Base-by-base conservation (phyloP, 306 rosid species). In the Pyrus betulifolia region DNA sequence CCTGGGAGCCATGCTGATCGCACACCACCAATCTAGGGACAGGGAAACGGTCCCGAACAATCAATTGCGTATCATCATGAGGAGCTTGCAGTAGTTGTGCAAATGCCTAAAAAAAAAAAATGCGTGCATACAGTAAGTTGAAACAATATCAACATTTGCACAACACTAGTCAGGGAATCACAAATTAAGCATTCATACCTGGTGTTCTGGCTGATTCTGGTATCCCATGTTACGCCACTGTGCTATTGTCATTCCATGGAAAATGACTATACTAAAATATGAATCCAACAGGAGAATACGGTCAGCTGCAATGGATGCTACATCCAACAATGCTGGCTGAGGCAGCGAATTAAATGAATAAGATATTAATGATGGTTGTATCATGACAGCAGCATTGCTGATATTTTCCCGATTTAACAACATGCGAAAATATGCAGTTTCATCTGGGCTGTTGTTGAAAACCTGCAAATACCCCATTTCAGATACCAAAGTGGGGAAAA, bases 1-100 rank as follows among this genome's bases (percentile, higher is more conserved):
- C 99, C 99, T 95, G 99, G 70, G 99, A 95, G 76, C 99, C 99
- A 80, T 92, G 99, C 75, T 95, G 99, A 77, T 95, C 99, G 23
- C 99, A 95, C 68, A 95, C 96, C 63, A 95, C 99, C 91, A 95
- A 71, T 74, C 99, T 89, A 74, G 99, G 99, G 38, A 89, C 97
- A 74, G 99, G 99, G 78, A 95, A 95, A 63, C 97, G 93, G 27
- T 89, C 97, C 71, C 81, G 78, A 67, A 83, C 82, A 74, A 95
- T 80, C 44, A 85, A 54, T 74, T 91, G 85, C 51, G 99, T 89
- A 83, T 95, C 99, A 33, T 78, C 91, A 46, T 80, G 88, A 4
- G 99, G 99, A 82, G 97, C 92, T 79, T 67, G 87, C 83, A 95
- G 79, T 80, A 95, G 81, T 42, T 82, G 92, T 10, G 96, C 96